phyloP scores from a whole-genome alignment of 2,329 filamentous ascomycete genomes.

The Tetracladium maxilliforme region DNA sequence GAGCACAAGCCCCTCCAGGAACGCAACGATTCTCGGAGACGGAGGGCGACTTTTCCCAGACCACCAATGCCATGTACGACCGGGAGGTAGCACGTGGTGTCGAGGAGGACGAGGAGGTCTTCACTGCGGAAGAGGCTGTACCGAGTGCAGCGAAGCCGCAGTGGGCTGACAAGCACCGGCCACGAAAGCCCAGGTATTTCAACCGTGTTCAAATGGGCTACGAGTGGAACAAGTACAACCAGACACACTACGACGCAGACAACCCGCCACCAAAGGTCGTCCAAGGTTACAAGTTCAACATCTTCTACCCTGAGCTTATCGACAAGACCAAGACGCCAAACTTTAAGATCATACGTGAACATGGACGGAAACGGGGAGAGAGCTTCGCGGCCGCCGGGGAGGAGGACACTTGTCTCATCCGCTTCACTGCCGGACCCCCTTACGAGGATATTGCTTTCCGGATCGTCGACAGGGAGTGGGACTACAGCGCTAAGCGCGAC shows the following conservation, averaged over 20 bases:
- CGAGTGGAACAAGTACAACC: slow-evolving; percentile 99
- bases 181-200: slow-evolving; percentile 91
- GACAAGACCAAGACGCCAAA: slow-evolving; percentile 91
- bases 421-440: slow-evolving; percentile 87
- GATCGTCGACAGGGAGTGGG: slow-evolving; percentile 98
- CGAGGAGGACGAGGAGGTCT: slow-evolving; percentile 89
- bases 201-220: slow-evolving; percentile 98
- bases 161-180: slow-evolving; percentile 75
- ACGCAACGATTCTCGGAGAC: slow-evolving; percentile 55
- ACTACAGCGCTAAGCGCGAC: slow-evolving; percentile 91
- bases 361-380: slow-evolving; percentile 77
- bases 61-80: slow-evolving; percentile 80
- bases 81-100: slow-evolving; percentile 85
- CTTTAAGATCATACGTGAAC: slow-evolving; percentile 88
- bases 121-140: slow-evolving; percentile 77
- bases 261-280: slow-evolving; percentile 97
- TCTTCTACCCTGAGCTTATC: slow-evolving; percentile 95
- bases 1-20: slow-evolving; percentile 30
- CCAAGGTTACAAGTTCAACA: slow-evolving; percentile 98
- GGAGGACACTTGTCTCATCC: slow-evolving; percentile 91
- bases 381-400: slow-evolving; percentile 88
- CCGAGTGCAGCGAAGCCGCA: slow-evolving; percentile 47
- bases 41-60: slow-evolving; percentile 72
- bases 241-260: slow-evolving; percentile 97
- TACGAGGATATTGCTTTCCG: slow-evolving; percentile 96